Evolutionary conservation across 2,329 filamentous ascomycete species (phyloP).

Genomic region (Graphiopsis chlorocephala): DNA sequence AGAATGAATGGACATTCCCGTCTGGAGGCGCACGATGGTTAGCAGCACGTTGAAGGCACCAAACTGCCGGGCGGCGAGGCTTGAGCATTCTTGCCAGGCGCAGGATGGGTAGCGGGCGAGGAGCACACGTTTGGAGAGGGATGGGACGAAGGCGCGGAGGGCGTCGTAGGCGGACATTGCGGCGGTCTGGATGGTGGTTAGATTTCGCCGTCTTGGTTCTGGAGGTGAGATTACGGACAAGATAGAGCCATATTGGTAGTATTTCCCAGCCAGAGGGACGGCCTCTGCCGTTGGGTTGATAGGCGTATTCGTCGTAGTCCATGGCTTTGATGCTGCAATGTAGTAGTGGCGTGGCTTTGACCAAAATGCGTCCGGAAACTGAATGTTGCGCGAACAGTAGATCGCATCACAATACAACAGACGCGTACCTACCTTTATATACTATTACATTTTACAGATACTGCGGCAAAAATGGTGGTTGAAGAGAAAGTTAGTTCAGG

Average conservation of each 20-base stretch:
- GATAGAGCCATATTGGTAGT: conserved; percentile 1
- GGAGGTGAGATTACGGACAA: neutral
- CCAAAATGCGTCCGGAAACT: neutral
- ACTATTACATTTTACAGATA: neutral
- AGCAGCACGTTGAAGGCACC: neutral
- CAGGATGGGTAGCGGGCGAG: neutral
- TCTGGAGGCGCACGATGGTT: conserved; percentile 2
- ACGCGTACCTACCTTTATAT: neutral
- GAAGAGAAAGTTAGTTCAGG: conserved; percentile 6
- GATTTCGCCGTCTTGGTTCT: too few species aligned
- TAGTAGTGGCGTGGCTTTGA: neutral
- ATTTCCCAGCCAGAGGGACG: neutral
- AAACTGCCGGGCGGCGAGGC: conserved; percentile 6
- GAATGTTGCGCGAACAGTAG: neutral
- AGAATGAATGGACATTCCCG: neutral
- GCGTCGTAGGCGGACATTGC: conserved; percentile 2
- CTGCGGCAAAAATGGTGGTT: neutral
- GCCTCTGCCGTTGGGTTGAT: neutral
- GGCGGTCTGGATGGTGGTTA: neutral
- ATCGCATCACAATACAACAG: neutral
- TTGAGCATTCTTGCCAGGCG: neutral
- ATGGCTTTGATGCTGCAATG: neutral
- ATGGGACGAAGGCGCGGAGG: neutral
- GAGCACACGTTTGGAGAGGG: conserved; percentile 3
- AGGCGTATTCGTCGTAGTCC: neutral